phyloP scores from a whole-genome alignment of 2,329 filamentous ascomycete species.

The Ophiostoma triangulosporum region DNA sequence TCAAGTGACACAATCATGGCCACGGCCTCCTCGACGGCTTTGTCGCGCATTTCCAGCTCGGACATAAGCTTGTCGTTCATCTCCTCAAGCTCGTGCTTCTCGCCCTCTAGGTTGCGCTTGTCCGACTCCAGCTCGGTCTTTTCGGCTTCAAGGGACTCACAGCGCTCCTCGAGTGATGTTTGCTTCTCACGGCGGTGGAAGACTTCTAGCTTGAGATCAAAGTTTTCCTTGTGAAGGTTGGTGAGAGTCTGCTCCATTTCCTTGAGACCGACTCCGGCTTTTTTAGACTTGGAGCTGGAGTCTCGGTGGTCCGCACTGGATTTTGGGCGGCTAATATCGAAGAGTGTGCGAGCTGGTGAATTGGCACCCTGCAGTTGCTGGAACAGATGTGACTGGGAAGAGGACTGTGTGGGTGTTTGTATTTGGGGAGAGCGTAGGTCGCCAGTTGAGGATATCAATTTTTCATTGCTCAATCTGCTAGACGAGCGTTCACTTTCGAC shows the following conservation, averaged over 20 bases:
- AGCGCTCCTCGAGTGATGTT: constrained; percentile 32
- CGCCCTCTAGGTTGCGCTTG: constrained; percentile 43
- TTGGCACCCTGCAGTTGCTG: constrained; percentile 22
- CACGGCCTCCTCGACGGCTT: constrained; percentile 57
- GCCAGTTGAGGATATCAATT: constrained; percentile 23
- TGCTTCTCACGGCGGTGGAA: constrained; percentile 56
- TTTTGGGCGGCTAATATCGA: constrained; percentile 27
- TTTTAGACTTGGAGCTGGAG: constrained; percentile 26
- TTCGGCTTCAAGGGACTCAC: constrained; percentile 39
- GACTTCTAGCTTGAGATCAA: constrained; percentile 61
- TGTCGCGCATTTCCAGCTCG: constrained; percentile 55
- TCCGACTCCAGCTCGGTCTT: constrained; percentile 45
- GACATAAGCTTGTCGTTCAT: constrained; percentile 43
- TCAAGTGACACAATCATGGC: constrained; percentile 55
- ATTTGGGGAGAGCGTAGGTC: constrained; percentile 20
- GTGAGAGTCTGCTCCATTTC: constrained; percentile 59
- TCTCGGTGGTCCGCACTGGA: constrained; percentile 29
- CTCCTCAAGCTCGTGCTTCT: constrained; percentile 44
- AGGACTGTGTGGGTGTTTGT: background rate
- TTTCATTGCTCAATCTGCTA: constrained; percentile 24
- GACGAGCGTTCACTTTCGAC: constrained; percentile 32
- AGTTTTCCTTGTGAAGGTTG: constrained; percentile 61
- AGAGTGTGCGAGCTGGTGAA: constrained; percentile 21
- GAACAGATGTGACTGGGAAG: constrained; percentile 23
- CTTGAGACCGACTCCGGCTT: constrained; percentile 45